phyloP scores from a whole-genome alignment of 2,329 filamentous ascomycete genomes.

The Clonostachys byssicola region DNA sequence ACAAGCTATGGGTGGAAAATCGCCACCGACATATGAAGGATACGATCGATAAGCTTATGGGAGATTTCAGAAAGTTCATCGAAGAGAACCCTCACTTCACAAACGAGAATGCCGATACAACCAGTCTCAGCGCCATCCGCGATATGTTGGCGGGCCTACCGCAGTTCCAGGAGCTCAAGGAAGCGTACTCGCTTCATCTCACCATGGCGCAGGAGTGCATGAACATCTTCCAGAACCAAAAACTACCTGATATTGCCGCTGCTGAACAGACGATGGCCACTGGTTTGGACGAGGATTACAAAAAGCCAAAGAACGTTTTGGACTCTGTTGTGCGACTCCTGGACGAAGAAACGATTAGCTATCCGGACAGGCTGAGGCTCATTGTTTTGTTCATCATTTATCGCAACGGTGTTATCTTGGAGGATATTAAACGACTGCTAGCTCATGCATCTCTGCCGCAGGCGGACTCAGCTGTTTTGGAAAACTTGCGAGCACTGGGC shows the following conservation, averaged over 20 bases:
- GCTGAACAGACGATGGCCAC: conserved; percentile 90
- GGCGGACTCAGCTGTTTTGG: conserved; percentile 67
- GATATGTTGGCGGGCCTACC: conserved; percentile 95
- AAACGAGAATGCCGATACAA: conserved; percentile 63
- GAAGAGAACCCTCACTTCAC: conserved; percentile 90
- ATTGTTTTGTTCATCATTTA: conserved; percentile 84
- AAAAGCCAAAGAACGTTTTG: conserved; percentile 84
- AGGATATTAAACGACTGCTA: conserved; percentile 81
- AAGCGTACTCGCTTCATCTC: conserved; percentile 88
- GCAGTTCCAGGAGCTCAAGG: conserved; percentile 93
- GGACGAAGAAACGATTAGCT: conserved; percentile 73
- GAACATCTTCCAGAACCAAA: conserved; percentile 82
- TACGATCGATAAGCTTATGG: conserved; percentile 88
- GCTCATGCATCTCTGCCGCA: conserved; percentile 76
- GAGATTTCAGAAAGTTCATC: conserved; percentile 89
- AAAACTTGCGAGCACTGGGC: conserved; percentile 79
- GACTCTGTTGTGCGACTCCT: conserved; percentile 83
- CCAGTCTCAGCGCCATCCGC: conserved; percentile 85
- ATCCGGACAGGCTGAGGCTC: conserved; percentile 75
- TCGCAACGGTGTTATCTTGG: conserved; percentile 76
- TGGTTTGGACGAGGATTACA: conserved; percentile 86
- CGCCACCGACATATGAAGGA: conserved; percentile 97
- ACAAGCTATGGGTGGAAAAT: conserved; percentile 93
- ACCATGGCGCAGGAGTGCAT: conserved; percentile 98
- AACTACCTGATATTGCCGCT: conserved; percentile 80